Evolutionary conservation across 2,329 filamentous ascomycete species (phyloP).

Genomic region (Dactylellina cionopaga): DNA sequence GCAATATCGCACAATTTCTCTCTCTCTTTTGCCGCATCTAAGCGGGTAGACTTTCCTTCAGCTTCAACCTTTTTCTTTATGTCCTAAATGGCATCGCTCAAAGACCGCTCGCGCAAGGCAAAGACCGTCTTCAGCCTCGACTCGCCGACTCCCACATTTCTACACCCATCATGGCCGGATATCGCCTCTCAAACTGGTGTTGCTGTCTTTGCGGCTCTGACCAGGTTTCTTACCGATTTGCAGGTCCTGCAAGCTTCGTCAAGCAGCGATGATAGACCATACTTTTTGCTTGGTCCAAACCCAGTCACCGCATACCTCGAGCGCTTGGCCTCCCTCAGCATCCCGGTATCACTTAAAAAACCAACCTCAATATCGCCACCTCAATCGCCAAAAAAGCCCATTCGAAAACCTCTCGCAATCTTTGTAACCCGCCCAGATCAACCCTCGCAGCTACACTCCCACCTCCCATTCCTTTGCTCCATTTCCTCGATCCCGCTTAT

Average conservation of each 20-base stretch:
- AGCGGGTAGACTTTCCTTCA: slow-evolving; percentile 26
- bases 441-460: slow-evolving; percentile 69
- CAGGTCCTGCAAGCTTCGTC: not conserved
- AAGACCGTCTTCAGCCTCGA: slow-evolving; percentile 46
- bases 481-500: slow-evolving; percentile 68
- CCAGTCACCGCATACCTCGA: slow-evolving; percentile 71
- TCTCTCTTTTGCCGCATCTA: slow-evolving; percentile 32
- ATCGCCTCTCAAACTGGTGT: slow-evolving; percentile 2
- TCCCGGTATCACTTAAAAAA: slow-evolving; percentile 15
- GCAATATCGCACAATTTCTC: slow-evolving; percentile 3
- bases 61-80: not conserved
- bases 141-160: slow-evolving; percentile 26
- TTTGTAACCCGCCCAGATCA: slow-evolving; percentile 70
- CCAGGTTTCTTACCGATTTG: slow-evolving; percentile 30
- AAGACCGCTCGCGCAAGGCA: slow-evolving; percentile 37
- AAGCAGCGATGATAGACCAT: not conserved
- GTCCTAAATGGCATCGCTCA: slow-evolving; percentile 41
- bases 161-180: slow-evolving; percentile 25
- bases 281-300: slow-evolving; percentile 73
- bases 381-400: slow-evolving; percentile 3
- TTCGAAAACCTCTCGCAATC: slow-evolving; percentile 62
- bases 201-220: not conserved
- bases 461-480: slow-evolving; percentile 69
- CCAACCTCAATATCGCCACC: not conserved
- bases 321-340: slow-evolving; percentile 57